Evolutionary conservation across 495 filamentous ascomycete genomes (phyloP), one percentile per base, ranked within the genome.

Genomic region (Aspergillus funiculosus): DNA sequence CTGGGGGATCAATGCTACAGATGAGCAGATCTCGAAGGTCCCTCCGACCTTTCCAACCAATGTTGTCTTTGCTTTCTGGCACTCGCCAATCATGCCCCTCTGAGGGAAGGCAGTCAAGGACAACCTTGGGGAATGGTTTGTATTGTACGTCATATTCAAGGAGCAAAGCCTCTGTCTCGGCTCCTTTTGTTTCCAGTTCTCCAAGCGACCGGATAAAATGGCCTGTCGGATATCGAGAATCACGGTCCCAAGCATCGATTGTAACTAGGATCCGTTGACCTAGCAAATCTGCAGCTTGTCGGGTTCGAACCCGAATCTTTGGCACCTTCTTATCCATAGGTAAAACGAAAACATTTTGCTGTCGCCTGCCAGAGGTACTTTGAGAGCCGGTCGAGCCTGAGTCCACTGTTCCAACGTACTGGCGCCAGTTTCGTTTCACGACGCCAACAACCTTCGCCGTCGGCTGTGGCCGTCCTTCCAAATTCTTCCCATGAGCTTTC

Each of bases 141-240:
- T 98, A 98, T 59, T 98, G 92, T 19, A 98, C 91, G 60, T 97
- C 94, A 57, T 89, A 94, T 60, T 98, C 92, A 3, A 98, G 75
- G 1, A 98, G 72, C 31, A 98, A 66, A 22, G 94, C 94, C 60
- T 98, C 94, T 0, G 92, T 98, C 64, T 97, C 92, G 5, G 92
- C 92, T 6, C 82, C 89, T 66, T 97, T 96, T 3, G 86, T 90
- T 63, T 98, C 92, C 21, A 98, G 60, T 51, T 96, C 89, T 46
- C 92, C 92, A 11, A 98, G 67, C 6, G 89, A 92, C 39, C 94
- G 81, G 26, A 98, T 85, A 56, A 95, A 95, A 64, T 98, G 92
- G 11, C 92, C 92, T 24, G 85, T 76, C 1, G 92, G 92, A 57
- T 97, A 94, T 22, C 92, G 74, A 5, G 92, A 94, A 49, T 92